Conservation (phyloP, 2,329 filamentous ascomycete genomes). For the Blastomyces gilchristii region DNA sequence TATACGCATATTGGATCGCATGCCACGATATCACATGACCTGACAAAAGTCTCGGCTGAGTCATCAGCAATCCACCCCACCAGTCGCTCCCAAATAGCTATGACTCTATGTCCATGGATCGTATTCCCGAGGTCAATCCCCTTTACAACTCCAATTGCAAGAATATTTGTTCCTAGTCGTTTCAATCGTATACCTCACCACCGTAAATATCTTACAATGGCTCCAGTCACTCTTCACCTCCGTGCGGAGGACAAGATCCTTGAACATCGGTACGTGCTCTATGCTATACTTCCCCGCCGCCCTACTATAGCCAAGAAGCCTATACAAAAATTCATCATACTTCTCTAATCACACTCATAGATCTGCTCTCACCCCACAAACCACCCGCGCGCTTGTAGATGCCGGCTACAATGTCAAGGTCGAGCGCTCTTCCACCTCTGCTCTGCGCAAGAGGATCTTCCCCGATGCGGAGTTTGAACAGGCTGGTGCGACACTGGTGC, state of each 20-base stretch:
- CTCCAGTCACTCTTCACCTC: constrained; percentile 15
- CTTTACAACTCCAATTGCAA: constrained; percentile 4
- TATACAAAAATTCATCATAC: neutral
- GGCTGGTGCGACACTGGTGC: constrained; percentile 31
- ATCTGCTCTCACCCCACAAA: constrained; percentile 23
- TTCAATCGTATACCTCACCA: neutral
- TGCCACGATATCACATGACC: neutral
- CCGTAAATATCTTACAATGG: constrained; percentile 4
- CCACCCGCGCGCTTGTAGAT: constrained; percentile 33
- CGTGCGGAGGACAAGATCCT: constrained; percentile 19
- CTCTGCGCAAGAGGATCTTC: constrained; percentile 27
- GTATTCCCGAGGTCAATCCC: neutral
- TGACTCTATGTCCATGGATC: neutral
- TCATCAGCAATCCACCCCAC: neutral
- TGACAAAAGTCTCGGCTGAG: neutral
- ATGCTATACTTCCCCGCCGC: neutral
- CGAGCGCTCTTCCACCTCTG: constrained; percentile 24
- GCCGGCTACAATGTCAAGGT: constrained; percentile 34
- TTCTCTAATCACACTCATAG: constrained; percentile 7
- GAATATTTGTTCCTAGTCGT: neutral
- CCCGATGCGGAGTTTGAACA: constrained; percentile 32
- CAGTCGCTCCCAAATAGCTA: neutral
- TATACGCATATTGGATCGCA: too few species aligned
- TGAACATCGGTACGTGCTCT: constrained; percentile 15
- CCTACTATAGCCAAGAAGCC: neutral